Conservation (phyloP, 371 early-diverging fungal species). For the Mucor mucedo region DNA sequence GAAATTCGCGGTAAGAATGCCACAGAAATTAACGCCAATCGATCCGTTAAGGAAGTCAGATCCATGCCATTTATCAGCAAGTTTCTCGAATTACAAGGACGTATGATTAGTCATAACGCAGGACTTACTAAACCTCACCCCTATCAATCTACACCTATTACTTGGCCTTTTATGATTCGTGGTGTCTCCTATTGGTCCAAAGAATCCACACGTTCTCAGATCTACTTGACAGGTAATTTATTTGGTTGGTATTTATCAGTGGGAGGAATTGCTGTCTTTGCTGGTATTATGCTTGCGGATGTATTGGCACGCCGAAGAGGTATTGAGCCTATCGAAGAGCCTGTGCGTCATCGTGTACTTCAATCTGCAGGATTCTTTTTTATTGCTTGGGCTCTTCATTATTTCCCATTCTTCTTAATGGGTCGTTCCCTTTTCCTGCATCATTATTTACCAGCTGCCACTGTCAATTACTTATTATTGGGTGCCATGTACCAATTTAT, state of each 20-base stretch:
- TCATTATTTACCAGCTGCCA: constrained; percentile 94
- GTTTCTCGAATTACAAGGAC: constrained; percentile 86
- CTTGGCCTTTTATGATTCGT: constrained; percentile 91
- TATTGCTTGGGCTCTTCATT: constrained; percentile 89
- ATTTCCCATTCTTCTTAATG: constrained; percentile 95
- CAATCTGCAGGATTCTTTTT: constrained; percentile 82
- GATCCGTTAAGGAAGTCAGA: constrained; percentile 43
- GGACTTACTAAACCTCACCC: constrained; percentile 92
- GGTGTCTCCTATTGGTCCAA: constrained; percentile 96
- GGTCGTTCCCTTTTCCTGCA: constrained; percentile 96
- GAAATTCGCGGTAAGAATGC: constrained; percentile 71
- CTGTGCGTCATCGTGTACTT: constrained; percentile 64
- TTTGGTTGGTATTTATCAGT: constrained; percentile 88
- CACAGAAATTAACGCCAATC: constrained; percentile 41
- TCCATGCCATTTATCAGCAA: constrained; percentile 77
- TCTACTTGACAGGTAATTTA: constrained; percentile 98
- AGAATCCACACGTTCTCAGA: constrained; percentile 71
- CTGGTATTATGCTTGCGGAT: constrained; percentile 62
- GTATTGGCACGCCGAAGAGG: constrained; percentile 74
- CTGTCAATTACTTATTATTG: constrained; percentile 78
- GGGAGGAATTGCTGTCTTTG: constrained; percentile 62
- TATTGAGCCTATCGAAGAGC: constrained; percentile 66
- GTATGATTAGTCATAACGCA: constrained; percentile 92
- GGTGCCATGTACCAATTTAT: constrained; percentile 73
- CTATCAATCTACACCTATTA: constrained; percentile 80